A percentile compares a stretch with the other conserved stretches of the same genome.
Evolutionary conservation across 257 asterid species (phyloP).

Genomic region (Gentiana dahurica): DNA sequence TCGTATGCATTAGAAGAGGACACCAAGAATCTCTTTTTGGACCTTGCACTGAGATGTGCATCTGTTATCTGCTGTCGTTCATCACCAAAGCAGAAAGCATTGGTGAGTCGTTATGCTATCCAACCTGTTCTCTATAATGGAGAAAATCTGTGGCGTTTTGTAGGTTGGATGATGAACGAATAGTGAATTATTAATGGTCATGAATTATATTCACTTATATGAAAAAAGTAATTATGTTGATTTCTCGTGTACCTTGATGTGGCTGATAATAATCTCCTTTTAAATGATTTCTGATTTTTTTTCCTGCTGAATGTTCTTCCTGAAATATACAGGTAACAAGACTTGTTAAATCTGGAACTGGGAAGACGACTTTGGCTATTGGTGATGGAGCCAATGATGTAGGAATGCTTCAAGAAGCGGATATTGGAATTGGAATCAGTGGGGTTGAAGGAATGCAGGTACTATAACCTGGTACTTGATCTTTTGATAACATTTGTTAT

Average conservation of each 20-base stretch:
- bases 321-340: constrained; percentile 55
- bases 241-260: too few relatives aligned
- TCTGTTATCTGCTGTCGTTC: constrained; percentile 99
- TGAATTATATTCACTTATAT: neutral
- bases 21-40: constrained; percentile 54
- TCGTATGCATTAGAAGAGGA: constrained; percentile 72
- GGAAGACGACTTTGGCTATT: constrained; percentile 69
- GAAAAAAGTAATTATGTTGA: too few relatives aligned
- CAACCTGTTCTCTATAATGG: neutral
- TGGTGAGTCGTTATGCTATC: constrained; percentile 36
- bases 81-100: constrained; percentile 94
- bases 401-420: constrained; percentile 99
- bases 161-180: too few relatives aligned
- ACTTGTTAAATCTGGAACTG: constrained; percentile 76
- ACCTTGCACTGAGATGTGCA: constrained; percentile 72
- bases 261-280: neutral
- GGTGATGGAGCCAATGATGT: constrained; percentile 99
- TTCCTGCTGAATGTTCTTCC: neutral
- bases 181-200: too few relatives aligned
- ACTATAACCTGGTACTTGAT: constrained; percentile 1
- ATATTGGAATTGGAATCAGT: constrained; percentile 92
- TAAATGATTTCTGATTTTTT: neutral
- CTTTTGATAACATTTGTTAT: neutral
- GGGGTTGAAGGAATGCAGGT: constrained; percentile 99
- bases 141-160: neutral